Conservation (phyloP, 306 rosid species). For the Leucaena leucocephala region DNA sequence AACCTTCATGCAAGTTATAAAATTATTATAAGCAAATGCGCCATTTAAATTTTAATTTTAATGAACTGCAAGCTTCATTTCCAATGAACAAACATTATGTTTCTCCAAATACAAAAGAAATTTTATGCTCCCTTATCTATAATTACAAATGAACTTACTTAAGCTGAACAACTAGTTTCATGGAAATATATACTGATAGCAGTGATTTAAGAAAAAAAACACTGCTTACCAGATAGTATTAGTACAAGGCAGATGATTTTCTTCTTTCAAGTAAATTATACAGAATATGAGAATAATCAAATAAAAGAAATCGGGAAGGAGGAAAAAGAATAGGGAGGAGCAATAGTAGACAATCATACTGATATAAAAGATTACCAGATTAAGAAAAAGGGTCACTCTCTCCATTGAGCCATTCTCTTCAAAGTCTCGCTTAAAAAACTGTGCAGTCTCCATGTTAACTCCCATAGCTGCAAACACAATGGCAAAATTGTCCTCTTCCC, state of each 20-base stretch:
- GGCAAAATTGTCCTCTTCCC: slow-evolving; percentile 93
- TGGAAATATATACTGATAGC: slow-evolving; percentile 3
- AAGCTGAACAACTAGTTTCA: slow-evolving; percentile 4
- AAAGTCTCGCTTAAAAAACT: slow-evolving; percentile 97
- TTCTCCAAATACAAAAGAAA: slow-evolving; percentile 10
- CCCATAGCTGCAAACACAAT: slow-evolving; percentile 99
- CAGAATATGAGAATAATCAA: background rate
- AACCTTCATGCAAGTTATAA: slow-evolving; percentile 8
- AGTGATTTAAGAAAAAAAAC: slow-evolving; percentile 10
- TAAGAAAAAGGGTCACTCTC: slow-evolving; percentile 98
- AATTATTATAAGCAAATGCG: background rate
- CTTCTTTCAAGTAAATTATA: slow-evolving; percentile 5
- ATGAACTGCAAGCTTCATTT: background rate
- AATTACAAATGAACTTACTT: background rate
- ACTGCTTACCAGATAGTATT: slow-evolving; percentile 1
- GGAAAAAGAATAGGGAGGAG: slow-evolving; percentile 8
- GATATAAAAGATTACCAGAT: slow-evolving; percentile 65
- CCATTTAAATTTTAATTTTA: background rate
- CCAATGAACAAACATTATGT: background rate
- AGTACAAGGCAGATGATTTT: background rate
- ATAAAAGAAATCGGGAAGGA: slow-evolving; percentile 1
- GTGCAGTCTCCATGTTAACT: slow-evolving; percentile 99
- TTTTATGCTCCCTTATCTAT: background rate
- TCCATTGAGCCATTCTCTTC: slow-evolving; percentile 99
- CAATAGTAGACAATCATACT: slow-evolving; percentile 4